These are phyloP conservation scores for Brassica cretica DNA, from an alignment of 345 rosid species.

Conservation along the genomic window DNA sequence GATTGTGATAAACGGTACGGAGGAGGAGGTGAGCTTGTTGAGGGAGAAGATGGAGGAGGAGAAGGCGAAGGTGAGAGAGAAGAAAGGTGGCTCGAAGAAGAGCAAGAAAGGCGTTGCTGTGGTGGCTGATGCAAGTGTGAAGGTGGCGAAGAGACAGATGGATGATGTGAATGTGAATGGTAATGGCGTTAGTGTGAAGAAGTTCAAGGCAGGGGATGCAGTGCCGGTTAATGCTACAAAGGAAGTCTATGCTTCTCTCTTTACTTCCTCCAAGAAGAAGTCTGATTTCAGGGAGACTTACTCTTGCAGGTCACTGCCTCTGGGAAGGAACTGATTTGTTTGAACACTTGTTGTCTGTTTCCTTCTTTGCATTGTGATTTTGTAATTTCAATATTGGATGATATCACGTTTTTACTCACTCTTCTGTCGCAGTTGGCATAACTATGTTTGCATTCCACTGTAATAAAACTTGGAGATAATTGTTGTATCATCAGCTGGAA, in stretches of 20 bases:
- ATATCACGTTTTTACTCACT: background rate
- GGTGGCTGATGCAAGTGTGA: slow-evolving; percentile 42
- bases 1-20: slow-evolving; percentile 78
- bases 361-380: slow-evolving; percentile 37
- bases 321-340: slow-evolving; percentile 79
- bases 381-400: background rate
- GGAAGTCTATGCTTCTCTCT: slow-evolving; percentile 86
- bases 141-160: slow-evolving; percentile 49
- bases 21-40: slow-evolving; percentile 69
- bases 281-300: slow-evolving; percentile 75
- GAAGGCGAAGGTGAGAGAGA: slow-evolving; percentile 56
- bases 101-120: slow-evolving; percentile 42
- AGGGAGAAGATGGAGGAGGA: slow-evolving; percentile 76
- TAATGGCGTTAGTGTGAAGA: slow-evolving; percentile 51
- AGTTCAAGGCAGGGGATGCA: slow-evolving; percentile 60
- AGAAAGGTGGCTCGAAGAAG: slow-evolving; percentile 55
- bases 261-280: slow-evolving; percentile 82
- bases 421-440: background rate
- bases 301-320: slow-evolving; percentile 82
- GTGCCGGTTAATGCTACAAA: slow-evolving; percentile 81
- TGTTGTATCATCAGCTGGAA: slow-evolving; percentile 14
- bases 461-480: background rate
- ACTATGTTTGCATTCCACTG: background rate
- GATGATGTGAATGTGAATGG: slow-evolving; percentile 51
- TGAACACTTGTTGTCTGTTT: slow-evolving; percentile 45